phyloP scores from a whole-genome alignment of 495 filamentous ascomycete genomes.

The Aspergillus diversus region DNA sequence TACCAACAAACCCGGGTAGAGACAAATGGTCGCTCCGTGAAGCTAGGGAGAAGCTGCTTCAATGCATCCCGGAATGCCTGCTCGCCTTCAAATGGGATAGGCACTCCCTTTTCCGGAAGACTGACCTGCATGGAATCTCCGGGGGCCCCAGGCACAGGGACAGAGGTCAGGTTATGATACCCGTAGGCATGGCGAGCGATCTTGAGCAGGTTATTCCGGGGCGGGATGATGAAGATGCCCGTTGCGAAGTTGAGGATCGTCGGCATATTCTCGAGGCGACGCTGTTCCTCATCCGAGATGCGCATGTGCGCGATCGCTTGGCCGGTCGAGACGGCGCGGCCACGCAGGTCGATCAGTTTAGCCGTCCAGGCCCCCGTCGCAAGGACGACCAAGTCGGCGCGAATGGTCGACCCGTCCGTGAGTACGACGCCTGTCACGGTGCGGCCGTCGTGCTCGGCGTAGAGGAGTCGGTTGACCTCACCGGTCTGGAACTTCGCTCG shows the following conservation, averaged over 20 bases:
- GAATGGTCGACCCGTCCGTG: slow-evolving; percentile 53
- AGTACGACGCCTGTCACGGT: slow-evolving; percentile 59
- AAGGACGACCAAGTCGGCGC: slow-evolving; percentile 74
- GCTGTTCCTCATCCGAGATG: slow-evolving; percentile 70
- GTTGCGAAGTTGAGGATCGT: slow-evolving; percentile 78
- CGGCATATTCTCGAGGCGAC: slow-evolving; percentile 63
- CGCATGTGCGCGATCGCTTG: slow-evolving; percentile 79
- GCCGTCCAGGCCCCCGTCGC: slow-evolving; percentile 88
- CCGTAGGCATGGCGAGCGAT: slow-evolving; percentile 82
- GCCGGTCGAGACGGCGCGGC: slow-evolving; percentile 73
- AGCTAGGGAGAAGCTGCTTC: slow-evolving; percentile 61
- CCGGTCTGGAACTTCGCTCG: slow-evolving; percentile 67
- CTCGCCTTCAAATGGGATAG: slow-evolving; percentile 63
- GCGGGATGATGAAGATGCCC: slow-evolving; percentile 85
- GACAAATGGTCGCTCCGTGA: slow-evolving; percentile 66
- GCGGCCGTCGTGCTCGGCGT: slow-evolving; percentile 16
- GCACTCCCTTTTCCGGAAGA: slow-evolving; percentile 41
- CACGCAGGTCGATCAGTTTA: slow-evolving; percentile 75
- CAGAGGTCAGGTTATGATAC: slow-evolving; percentile 67
- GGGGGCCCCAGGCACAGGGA: slow-evolving; percentile 41
- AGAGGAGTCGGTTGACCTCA: slow-evolving; percentile 61
- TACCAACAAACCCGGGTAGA: slow-evolving; percentile 88
- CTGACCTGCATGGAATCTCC: slow-evolving; percentile 43
- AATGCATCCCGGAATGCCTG: slow-evolving; percentile 64
- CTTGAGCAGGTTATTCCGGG: slow-evolving; percentile 71